Percentiles rank a stretch among this genome's conserved stretches.
phyloP scores from a whole-genome alignment of 2,329 filamentous ascomycete genomes.

The Fonsecaea pedrosoi region DNA sequence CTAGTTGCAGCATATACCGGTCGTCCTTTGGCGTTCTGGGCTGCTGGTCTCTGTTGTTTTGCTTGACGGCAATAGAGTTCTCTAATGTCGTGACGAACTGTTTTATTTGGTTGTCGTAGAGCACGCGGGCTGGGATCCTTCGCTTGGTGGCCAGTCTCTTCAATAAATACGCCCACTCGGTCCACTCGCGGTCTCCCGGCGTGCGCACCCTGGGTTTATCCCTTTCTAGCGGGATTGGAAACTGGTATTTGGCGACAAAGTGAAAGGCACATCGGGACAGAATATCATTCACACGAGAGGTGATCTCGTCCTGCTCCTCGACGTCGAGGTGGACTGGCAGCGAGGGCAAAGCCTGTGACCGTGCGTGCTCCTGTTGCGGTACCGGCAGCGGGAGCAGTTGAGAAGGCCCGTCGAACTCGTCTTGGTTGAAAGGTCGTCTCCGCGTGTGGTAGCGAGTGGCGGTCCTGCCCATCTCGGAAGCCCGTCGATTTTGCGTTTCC shows the following conservation, averaged over 20 bases:
- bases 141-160: constrained; percentile 86
- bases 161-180: constrained; percentile 87
- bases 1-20: constrained; percentile 83
- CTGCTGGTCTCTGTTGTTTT: constrained; percentile 53
- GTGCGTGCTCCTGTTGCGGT: constrained; percentile 73
- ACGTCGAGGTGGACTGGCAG: constrained; percentile 82
- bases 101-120: constrained; percentile 91
- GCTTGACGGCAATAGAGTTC: constrained; percentile 81
- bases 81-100: constrained; percentile 87
- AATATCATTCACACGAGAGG: constrained; percentile 81
- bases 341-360: constrained; percentile 80
- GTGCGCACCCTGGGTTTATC: constrained; percentile 79
- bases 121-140: constrained; percentile 79
- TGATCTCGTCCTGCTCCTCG: constrained; percentile 82
- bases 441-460: constrained; percentile 37
- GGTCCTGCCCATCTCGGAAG: constrained; percentile 34
- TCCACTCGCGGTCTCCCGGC: constrained; percentile 83
- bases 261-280: constrained; percentile 86
- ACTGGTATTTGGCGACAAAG: constrained; percentile 90
- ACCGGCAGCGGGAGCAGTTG: constrained; percentile 78
- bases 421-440: constrained; percentile 71
- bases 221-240: constrained; percentile 81
- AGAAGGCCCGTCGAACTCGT: constrained; percentile 88
- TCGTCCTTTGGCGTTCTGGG: constrained; percentile 85
- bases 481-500: constrained; percentile 36